Conservation (phyloP, 73 alveolate species). For the Diophrys appendiculata region DNA sequence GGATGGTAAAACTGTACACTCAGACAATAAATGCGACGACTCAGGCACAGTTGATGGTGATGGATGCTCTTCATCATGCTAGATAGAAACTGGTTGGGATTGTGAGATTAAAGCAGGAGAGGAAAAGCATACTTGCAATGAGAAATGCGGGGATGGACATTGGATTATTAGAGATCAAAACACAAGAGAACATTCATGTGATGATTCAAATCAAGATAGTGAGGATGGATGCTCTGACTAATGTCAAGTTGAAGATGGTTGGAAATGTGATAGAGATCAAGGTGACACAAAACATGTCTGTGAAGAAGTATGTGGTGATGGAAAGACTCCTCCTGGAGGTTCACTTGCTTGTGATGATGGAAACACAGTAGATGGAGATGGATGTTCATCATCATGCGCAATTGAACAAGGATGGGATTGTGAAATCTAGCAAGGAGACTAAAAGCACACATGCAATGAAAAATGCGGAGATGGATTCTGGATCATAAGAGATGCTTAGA, state of each 20-base stretch:
- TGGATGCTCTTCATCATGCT: constrained; percentile 21
- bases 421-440: too few relatives aligned
- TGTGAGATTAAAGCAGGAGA: constrained; percentile 9
- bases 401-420: too few relatives aligned
- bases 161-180: not conserved
- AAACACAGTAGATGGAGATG: constrained; percentile 15
- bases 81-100: constrained; percentile 8
- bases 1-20: too few relatives aligned
- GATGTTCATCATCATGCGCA: constrained; percentile 9
- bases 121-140: constrained; percentile 7
- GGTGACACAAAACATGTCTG: not conserved
- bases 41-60: constrained; percentile 18
- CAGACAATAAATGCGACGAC: too few relatives aligned
- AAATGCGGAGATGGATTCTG: too few relatives aligned
- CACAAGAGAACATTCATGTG: too few relatives aligned
- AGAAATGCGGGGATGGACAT: constrained; percentile 23
- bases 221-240: constrained; percentile 22
- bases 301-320: not conserved
- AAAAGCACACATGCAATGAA: too few relatives aligned
- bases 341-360: constrained; percentile 19
- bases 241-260: constrained; percentile 15
- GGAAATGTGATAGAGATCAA: constrained; percentile 13
- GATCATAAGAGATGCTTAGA: too few relatives aligned
- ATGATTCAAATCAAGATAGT: not conserved
- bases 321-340: not conserved